Evolutionary conservation across 225 moss, liverwort and hornwort genomes (phyloP), one percentile per base, ranked within the genome.

Genomic region (Physcomitrium patens): DNA sequence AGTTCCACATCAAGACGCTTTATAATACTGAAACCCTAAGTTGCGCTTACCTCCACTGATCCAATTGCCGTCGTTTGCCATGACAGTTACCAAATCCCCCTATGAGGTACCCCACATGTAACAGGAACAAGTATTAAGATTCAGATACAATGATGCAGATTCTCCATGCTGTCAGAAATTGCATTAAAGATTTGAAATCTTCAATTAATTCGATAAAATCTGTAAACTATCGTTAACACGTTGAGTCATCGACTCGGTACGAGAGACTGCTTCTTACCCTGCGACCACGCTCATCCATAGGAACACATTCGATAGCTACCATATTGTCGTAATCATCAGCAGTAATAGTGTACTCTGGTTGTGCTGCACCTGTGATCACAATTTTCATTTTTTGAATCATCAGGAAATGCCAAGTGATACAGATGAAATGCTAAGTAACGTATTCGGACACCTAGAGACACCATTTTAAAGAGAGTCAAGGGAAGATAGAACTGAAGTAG

Each of bases 281-380:
- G 65, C 90, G 86, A 73, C 91, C 86, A 23, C 93, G 83, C 50
- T 94, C 93, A 69, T 94, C 93, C 90, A 91, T 94, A 3, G 91
- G 91, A 50, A 94, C 91, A 81, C 93, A 94, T 75, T 94, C 91
- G 59, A 94, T 81, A 3, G 91, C 93, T 78, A 94, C 85, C 91
- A 91, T 90, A 44, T 82, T 89, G 28, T 94, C 85, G 84, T 79
- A 84, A 74, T 94, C 93, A 65, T 94, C 91, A 60, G 93, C 93
- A 51, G 91, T 94, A 43, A 94, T 86, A 11, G 89, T 91, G 60
- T 91, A 94, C 82, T 94, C 91, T 43, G 93, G 93, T 72, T 94
- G 93, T 42, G 93, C 89, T 45, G 93, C 93, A 68, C 89, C 93
- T 93, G 77, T 78, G 51, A 45, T 51, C 27, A 31, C 31, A 67